These are phyloP conservation scores for Avicennia marina DNA, from an alignment of 257 asterid genomes.

Conservation along the genomic window DNA sequence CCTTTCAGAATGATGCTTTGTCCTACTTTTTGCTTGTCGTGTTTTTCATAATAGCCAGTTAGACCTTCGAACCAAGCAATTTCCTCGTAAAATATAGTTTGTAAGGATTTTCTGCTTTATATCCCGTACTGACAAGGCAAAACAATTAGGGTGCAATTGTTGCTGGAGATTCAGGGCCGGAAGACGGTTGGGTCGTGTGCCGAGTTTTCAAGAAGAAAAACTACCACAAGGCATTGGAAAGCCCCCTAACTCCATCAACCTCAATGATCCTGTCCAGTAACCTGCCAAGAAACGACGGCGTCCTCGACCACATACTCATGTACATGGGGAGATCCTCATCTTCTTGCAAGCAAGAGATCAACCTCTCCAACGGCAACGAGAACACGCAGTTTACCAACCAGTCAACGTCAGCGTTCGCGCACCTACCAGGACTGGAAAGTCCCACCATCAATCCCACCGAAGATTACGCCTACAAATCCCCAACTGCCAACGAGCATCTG, in stretches of 20 bases:
- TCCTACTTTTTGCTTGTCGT: too few relatives aligned
- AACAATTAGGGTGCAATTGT: slow-evolving; percentile 27
- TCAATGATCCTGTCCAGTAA: slow-evolving; percentile 18
- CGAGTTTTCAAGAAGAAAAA: slow-evolving; percentile 98
- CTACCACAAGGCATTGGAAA: slow-evolving; percentile 67
- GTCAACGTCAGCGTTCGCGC: slow-evolving; percentile 37
- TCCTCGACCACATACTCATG: slow-evolving; percentile 61
- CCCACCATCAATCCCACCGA: slow-evolving; percentile 19
- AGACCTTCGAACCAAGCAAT: too few relatives aligned
- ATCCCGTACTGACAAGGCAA: too few relatives aligned
- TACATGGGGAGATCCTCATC: slow-evolving; percentile 65
- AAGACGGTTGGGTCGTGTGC: slow-evolving; percentile 96
- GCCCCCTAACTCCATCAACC: slow-evolving; percentile 23
- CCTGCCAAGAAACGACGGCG: slow-evolving; percentile 47
- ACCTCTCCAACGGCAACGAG: background rate
- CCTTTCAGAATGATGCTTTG: too few relatives aligned
- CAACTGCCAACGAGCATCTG: slow-evolving; percentile 19
- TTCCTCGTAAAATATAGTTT: too few relatives aligned
- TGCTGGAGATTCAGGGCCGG: slow-evolving; percentile 38
- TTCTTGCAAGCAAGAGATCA: slow-evolving; percentile 48
- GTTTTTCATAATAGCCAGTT: too few relatives aligned
- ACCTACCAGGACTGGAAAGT: slow-evolving; percentile 61
- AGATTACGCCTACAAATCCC: slow-evolving; percentile 23
- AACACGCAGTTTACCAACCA: background rate
- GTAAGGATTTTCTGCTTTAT: too few relatives aligned